phyloP scores from a whole-genome alignment of 805 yeast species.

The Wickerhamiella kazuoi region DNA sequence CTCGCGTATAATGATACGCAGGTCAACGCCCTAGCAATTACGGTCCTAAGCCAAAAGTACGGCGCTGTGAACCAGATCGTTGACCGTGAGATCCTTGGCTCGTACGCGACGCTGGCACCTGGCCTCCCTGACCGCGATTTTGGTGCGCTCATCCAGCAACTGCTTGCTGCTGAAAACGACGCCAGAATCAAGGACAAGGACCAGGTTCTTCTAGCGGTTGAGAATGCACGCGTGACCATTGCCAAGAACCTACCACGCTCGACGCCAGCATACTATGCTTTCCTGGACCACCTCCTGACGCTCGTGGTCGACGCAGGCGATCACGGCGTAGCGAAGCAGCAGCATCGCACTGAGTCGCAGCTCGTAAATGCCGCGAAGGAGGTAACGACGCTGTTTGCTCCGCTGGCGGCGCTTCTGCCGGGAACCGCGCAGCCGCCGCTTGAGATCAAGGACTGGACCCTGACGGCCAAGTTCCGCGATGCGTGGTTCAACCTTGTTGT shows the following conservation, averaged over 20 bases:
- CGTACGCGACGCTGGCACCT: constrained; percentile 15
- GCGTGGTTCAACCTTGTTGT: constrained; percentile 89
- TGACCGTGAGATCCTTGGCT: constrained; percentile 21
- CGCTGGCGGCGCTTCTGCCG: constrained; percentile 64
- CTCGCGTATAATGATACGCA: constrained; percentile 31
- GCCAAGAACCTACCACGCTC: constrained; percentile 15
- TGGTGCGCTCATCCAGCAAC: constrained; percentile 7
- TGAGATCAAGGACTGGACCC: constrained; percentile 27
- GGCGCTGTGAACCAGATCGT: constrained; percentile 12
- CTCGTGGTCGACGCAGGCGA: constrained; percentile 65
- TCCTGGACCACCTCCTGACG: constrained; percentile 47
- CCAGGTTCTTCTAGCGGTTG: constrained; percentile 21
- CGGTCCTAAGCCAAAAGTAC: constrained; percentile 40
- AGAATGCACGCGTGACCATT: constrained; percentile 32
- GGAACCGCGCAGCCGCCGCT: constrained; percentile 30
- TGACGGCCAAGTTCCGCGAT: constrained; percentile 53
- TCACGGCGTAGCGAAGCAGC: constrained; percentile 23
- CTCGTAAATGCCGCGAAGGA: constrained; percentile 35
- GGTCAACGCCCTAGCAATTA: constrained; percentile 58
- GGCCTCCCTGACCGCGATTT: constrained; percentile 9
- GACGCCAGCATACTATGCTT: constrained; percentile 27
- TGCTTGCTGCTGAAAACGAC: constrained; percentile 10
- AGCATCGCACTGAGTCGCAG: constrained; percentile 46
- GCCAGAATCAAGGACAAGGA: constrained; percentile 6
- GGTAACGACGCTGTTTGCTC: constrained; percentile 47